Base-by-base conservation (phyloP, 768 basidiomycete genomes). In the Suillus subalutaceus region DNA sequence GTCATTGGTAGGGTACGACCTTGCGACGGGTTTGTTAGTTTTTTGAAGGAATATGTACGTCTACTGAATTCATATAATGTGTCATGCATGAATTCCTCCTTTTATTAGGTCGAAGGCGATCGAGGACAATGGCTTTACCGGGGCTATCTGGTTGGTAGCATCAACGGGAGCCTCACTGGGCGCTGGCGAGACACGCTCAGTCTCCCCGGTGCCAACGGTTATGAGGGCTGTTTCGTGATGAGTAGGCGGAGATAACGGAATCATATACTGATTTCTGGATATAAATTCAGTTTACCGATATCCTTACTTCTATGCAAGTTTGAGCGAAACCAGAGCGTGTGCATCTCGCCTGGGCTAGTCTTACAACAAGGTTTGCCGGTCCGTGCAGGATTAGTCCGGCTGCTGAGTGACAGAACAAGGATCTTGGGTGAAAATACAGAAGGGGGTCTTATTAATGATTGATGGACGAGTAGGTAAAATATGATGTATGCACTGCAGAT, bases 161-260 rank as follows among this genome's bases (percentile, higher is more conserved):
- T 78, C 20, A 81, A 90, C 67, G 90, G 91, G 12, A 88, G 89
- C 72, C 76, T 94, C 43, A 88, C 91, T 20, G 94, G 95, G 41
- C 83, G 94, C 56, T 97, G 94, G 94, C 82, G 94, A 68, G 95
- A 97, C 72, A 91, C 91, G 4, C 75, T 92, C 55, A 94, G 88
- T 59, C 86, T 88, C 0, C 75, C 83, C 12, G 78, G 85, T 38
- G 79, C 84, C 37, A 78, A 82, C 35, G 94, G 94, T 7, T 95
- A 97, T 73, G 95, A 97, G 79, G 95, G 94, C 4, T 92, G 89
- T 74, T 94, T 92, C 74, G 84, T 85, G 32, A 90, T 92, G 89
- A 86, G 85, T 69, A 80, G 91, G 65, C 83, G 91, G 67, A 78
- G 83, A 71, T 89, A 69, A 78, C 58, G 41, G 41, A 44, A 30